Base-by-base conservation (phyloP, 148 eudicot genomes). In the Oxyria digyna region DNA sequence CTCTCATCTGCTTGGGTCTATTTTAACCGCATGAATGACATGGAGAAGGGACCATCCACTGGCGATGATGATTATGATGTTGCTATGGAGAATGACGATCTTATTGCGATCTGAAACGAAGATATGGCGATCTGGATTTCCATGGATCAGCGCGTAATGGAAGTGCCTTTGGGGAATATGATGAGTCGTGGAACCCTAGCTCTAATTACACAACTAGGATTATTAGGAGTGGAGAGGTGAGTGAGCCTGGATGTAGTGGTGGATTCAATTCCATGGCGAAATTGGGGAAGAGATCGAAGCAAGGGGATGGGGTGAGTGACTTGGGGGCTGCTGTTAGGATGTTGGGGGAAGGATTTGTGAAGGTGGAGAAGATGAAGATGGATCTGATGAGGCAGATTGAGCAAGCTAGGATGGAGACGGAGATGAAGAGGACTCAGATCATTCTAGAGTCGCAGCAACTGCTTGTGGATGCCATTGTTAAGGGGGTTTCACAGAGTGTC, bases 331-430 rank as follows among this genome's bases (percentile, higher is more conserved):
- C 95, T 2, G 83, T 93, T 14, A 72, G 81, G 73, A 48, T 74
- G 40, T 69, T 93, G 67, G 96, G 94, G 31, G 96, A 93, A 52
- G 91, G 94, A 69, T 87, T 89, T 76, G 75, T 89, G 77, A 86
- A 81, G 69, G 80, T 85, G 81, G 98, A 93, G 81, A 89, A 79
- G 80, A 84, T 84, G 88, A 93, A 93, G 84, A 89, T 93, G 82
- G 98, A 93, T 38, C 81, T 86, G 91, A 79, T 79, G 69, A 72
- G 81, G 46, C 89, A 87, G 72, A 73, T 83, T 11, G 98, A 89
- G 84, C 82, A 81, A 62, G 76, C 76, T 74, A 73, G 94, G 55
- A 86, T 89, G 87, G 94, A 93, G 65, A 87, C 78, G 87, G 98
- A 93, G 81, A 75, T 93, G 94, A 89, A 87, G 77, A 78, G 95